phyloP scores from a whole-genome alignment of 352 stramenopile species.

The Phytophthora sp. region DNA sequence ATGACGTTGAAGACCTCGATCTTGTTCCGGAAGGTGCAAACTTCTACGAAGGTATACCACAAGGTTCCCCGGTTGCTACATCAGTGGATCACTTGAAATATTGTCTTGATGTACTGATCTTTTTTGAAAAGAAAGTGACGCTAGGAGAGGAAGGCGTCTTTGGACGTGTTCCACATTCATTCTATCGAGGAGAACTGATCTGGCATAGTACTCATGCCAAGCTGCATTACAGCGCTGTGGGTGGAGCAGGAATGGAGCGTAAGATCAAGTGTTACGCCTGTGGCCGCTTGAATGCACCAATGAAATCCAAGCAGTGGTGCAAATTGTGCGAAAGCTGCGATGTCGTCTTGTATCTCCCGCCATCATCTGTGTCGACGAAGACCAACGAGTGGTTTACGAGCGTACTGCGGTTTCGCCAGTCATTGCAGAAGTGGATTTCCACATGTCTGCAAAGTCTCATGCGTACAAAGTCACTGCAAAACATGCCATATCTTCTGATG shows the following conservation, averaged over 20 bases:
- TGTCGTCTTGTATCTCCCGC: constrained; percentile 77
- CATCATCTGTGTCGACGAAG: constrained; percentile 78
- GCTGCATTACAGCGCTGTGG: constrained; percentile 37
- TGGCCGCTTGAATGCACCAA: constrained; percentile 61
- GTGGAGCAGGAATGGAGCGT: constrained; percentile 47
- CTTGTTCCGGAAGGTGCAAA: constrained; percentile 62
- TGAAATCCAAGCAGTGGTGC: constrained; percentile 76
- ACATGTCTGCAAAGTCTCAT: constrained; percentile 68
- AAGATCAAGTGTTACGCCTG: constrained; percentile 86
- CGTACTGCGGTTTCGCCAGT: constrained; percentile 73
- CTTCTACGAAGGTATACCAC: constrained; percentile 73
- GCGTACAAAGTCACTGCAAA: constrained; percentile 64
- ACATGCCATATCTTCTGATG: constrained; percentile 87
- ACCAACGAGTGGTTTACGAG: constrained; percentile 85
- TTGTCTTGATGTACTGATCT: constrained; percentile 83
- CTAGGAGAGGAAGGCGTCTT: constrained; percentile 70
- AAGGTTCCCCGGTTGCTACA: constrained; percentile 54
- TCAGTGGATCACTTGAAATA: constrained; percentile 84
- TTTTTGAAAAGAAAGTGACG: constrained; percentile 89
- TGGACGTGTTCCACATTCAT: constrained; percentile 73
- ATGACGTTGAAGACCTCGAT: constrained; percentile 52
- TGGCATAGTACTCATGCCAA: constrained; percentile 55
- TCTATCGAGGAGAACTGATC: constrained; percentile 80
- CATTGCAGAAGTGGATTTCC: constrained; percentile 85
- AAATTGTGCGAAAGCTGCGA: constrained; percentile 79